Base-by-base conservation (phyloP, 441 rosid species). In the Macaranga tanarius region DNA sequence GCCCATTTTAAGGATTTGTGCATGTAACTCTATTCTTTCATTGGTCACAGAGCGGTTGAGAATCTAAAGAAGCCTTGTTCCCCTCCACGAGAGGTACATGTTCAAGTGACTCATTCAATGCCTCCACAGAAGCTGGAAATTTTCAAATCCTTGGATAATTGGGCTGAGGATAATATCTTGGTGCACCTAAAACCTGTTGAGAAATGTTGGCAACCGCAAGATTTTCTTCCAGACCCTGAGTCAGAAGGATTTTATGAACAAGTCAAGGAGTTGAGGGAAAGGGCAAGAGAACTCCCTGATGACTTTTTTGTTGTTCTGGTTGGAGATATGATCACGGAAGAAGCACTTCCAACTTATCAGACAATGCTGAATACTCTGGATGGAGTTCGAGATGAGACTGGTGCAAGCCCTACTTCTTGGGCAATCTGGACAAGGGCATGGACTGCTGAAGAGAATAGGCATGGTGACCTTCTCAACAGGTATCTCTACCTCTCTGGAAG, bases 361-460 rank as follows among this genome's bases (percentile, higher is more conserved):
- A 86, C 98, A 20, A 86, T 89, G 91, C 77, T 92, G 70, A 94
- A 92, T 71, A 89, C 96, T 74, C 77, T 88, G 56, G 98, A 93
- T 81, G 98, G 94, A 25, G 90, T 87, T 64, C 82, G 89, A n/a
- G 98, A 93, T 79, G 97, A 94, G 76, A 89, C 98, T 3, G 97
- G 96, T 45, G 96, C 97, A 11, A 88, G 96, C 79, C 94, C 65
- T 51, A 86, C 88, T 75, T 67, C 96, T 70, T 93, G 98, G 98
- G 97, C 98, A 55, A 71, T 87, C 56, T 93, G 98, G 98, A 91
- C 92, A 0, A 87, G 98, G 82, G 93, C 95, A 48, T 92, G 98
- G 97, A 91, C 95, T 31, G 98, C 98, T 4, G 98, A 93, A 81
- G 98, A 93, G 78, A 93, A 93, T 72, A 85, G 97, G 59, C 98